These are phyloP conservation scores for Scutellaria galericulata DNA, from an alignment of 257 asterid genomes.

Conservation along the genomic window DNA sequence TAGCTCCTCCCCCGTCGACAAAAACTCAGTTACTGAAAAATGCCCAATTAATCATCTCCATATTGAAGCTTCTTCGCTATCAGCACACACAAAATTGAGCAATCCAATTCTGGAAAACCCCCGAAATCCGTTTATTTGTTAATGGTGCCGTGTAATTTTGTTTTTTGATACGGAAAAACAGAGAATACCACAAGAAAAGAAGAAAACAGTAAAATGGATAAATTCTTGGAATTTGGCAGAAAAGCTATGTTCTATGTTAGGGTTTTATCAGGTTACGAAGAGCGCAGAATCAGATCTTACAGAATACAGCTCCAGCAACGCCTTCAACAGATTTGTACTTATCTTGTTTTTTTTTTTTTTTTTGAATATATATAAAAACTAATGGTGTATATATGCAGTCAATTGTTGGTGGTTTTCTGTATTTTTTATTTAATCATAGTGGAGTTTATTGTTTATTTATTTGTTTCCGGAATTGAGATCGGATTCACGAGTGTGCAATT, in stretches of 20 bases:
- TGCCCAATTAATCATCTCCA: too few species aligned
- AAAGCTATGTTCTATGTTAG: constrained; percentile 86
- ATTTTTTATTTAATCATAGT: neutral
- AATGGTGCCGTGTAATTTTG: constrained; percentile 4
- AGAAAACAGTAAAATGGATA: constrained; percentile 48
- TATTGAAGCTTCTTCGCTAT: neutral
- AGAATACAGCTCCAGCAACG: constrained; percentile 74
- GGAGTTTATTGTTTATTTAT: too few species aligned
- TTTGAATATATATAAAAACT: neutral
- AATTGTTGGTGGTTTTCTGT: neutral
- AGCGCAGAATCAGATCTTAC: constrained; percentile 80
- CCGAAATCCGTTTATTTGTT: neutral
- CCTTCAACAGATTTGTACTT: constrained; percentile 60
- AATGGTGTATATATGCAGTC: neutral
- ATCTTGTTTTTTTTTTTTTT: neutral
- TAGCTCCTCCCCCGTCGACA: too few species aligned
- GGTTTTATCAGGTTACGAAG: constrained; percentile 92
- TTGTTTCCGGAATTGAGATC: neutral
- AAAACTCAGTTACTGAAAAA: too few species aligned
- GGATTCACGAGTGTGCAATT: neutral
- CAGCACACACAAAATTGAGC: neutral
- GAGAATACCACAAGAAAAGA: neutral
- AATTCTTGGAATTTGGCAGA: constrained; percentile 66
- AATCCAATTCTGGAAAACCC: neutral
- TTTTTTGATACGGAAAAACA: constrained; percentile 13